Base-by-base conservation (phyloP, 2,329 filamentous ascomycete genomes). In the Microsporum canis region DNA sequence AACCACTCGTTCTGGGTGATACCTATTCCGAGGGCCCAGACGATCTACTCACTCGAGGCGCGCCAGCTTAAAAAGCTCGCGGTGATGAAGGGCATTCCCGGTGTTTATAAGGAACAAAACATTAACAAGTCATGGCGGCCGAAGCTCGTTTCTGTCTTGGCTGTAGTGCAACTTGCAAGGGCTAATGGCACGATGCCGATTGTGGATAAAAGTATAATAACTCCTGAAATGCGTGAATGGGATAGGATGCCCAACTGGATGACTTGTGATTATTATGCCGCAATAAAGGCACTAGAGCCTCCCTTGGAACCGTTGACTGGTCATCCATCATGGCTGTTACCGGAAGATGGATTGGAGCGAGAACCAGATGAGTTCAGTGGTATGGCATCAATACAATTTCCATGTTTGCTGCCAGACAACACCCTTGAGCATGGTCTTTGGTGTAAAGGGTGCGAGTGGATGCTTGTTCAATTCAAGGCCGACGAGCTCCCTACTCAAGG, bases 61-160 rank as follows among this genome's bases (percentile, higher is more conserved):
- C 57, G 23, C 29, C 39, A 59, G 29, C 38, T 59, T 29, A 59
- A 59, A 14, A 49, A 59, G 31, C 17, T 59, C n/a, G 39, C 57
- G 31, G 27, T 33, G 27, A 29, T 59, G 27, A 38, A 27, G 23
- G 17, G 29, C 49, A 45, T 45, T 5, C 29, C 57, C 6, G 57
- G 53, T 8, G 6, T 6, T 36, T 56, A 56, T 36, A 56, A 59
- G 14, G 5, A 10, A 29, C 36, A 6, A 12, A n/a, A 12, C 5
- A n/a, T 43, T 12, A 14, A 36, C 17, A 3, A 27, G 49, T 17
- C 8, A 31, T 12, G 12, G n/a, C 17, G 33, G n/a, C 57, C 45
- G 45, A 34, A 49, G 41, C 57, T 59, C 33, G 39, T 59, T 14
- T 27, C 34, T 34, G 39, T 59, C 17, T 23, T 23, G 7, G 53